These are phyloP conservation scores for Colletotrichum ledebouriae DNA, from an alignment of 2,329 filamentous ascomycete species.

Conservation along the genomic window DNA sequence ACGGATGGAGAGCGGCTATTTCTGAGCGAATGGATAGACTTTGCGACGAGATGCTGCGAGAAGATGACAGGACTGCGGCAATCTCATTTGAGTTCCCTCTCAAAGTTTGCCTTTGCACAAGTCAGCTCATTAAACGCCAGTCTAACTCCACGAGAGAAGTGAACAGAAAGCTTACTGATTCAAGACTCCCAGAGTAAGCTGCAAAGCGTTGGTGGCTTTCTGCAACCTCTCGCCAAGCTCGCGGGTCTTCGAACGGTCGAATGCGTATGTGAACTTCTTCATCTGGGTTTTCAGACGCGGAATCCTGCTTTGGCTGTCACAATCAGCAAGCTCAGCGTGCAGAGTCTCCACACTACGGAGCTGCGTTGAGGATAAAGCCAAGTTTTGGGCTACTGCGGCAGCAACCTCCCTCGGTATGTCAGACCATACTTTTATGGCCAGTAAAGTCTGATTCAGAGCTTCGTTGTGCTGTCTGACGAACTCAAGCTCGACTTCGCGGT, in stretches of 20 bases:
- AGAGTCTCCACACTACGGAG: neutral
- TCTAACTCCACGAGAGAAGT: rapidly evolving
- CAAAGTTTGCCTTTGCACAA: neutral
- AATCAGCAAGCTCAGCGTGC: neutral
- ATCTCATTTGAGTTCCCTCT: neutral
- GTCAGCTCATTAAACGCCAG: neutral
- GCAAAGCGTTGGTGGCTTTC: neutral
- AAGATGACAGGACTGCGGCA: neutral
- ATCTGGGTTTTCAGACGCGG: neutral
- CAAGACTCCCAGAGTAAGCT: neutral
- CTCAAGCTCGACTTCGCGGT: neutral
- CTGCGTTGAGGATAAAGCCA: neutral
- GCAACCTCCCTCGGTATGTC: neutral
- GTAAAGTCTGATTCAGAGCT: neutral
- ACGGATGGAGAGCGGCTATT: neutral
- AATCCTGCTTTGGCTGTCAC: neutral
- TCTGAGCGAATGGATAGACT: conserved; percentile 1
- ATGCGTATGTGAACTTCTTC: conserved; percentile 12
- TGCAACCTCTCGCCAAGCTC: neutral
- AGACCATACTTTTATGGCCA: neutral
- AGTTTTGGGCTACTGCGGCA: neutral
- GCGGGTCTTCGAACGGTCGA: neutral
- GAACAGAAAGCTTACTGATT: neutral
- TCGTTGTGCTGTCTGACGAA: conserved; percentile 1
- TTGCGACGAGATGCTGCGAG: neutral